These are phyloP conservation scores for Cladosporium sp. DNA, from an alignment of 2,329 filamentous ascomycete genomes.

Conservation along the genomic window DNA sequence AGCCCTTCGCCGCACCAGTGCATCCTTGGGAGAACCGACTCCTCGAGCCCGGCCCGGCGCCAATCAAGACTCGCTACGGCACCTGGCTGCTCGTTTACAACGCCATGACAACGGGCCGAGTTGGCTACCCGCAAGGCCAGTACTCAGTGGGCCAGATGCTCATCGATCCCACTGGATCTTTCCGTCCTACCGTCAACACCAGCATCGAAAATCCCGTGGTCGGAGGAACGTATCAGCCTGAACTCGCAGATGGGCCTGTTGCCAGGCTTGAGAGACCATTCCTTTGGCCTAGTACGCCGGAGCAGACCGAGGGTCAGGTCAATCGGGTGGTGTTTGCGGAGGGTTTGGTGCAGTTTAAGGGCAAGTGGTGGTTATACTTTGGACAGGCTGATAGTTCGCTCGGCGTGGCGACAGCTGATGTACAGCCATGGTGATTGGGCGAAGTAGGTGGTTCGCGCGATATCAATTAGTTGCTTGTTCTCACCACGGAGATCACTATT, in stretches of 20 bases:
- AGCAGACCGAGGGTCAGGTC: constrained; percentile 38
- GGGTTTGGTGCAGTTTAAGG: constrained; percentile 39
- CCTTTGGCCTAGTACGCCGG: constrained; percentile 31
- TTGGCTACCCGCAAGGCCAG: constrained; percentile 33
- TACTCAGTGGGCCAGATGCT: constrained; percentile 41
- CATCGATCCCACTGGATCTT: constrained; percentile 32
- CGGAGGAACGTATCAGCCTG: constrained; percentile 26
- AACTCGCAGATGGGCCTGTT: constrained; percentile 32
- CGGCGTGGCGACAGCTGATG: constrained; percentile 25
- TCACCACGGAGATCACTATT: background rate
- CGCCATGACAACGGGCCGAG: constrained; percentile 33
- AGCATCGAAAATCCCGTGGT: constrained; percentile 24
- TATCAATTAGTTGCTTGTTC: background rate
- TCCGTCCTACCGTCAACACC: constrained; percentile 24
- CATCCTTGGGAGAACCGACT: constrained; percentile 39
- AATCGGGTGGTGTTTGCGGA: constrained; percentile 39
- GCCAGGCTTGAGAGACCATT: constrained; percentile 38
- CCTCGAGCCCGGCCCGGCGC: constrained; percentile 39
- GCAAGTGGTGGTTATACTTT: constrained; percentile 40
- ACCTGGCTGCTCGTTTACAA: constrained; percentile 40
- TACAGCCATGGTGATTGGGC: constrained; percentile 23
- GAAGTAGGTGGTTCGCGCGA: background rate
- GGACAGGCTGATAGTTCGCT: constrained; percentile 33
- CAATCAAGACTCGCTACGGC: constrained; percentile 40
- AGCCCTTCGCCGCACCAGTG: constrained; percentile 32